These are phyloP conservation scores for Termitomyces sp. DNA, from an alignment of 768 basidiomycete genomes.

Conservation along the genomic window DNA sequence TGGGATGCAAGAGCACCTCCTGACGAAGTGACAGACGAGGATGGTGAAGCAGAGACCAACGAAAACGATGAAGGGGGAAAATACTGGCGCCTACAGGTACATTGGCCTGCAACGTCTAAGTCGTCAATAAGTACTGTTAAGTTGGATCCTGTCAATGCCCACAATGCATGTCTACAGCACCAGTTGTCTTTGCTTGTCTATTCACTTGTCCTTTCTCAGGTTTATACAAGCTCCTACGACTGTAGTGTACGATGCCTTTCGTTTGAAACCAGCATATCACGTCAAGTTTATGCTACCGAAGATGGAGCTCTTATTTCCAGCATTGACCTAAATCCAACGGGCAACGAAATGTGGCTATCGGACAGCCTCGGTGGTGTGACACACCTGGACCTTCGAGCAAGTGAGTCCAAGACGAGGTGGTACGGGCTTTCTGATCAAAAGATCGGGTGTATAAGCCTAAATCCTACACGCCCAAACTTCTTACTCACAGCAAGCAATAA, in stretches of 20 bases:
- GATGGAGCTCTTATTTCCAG: slow-evolving; percentile 56
- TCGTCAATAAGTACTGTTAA: slow-evolving; percentile 79
- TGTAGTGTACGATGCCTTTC: slow-evolving; percentile 70
- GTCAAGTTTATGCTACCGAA: slow-evolving; percentile 61
- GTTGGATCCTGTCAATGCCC: slow-evolving; percentile 69
- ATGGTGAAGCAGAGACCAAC: slow-evolving; percentile 37
- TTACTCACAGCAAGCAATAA: slow-evolving; percentile 75
- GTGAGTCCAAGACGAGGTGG: slow-evolving; percentile 46
- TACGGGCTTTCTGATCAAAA: slow-evolving; percentile 67
- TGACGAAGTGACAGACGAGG: slow-evolving; percentile 65
- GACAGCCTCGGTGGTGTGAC: slow-evolving; percentile 67
- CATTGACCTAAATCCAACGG: slow-evolving; percentile 61
- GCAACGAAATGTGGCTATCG: slow-evolving; percentile 82
- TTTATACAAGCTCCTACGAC: slow-evolving; percentile 82
- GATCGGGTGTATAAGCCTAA: slow-evolving; percentile 76
- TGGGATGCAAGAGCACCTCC: slow-evolving; percentile 77
- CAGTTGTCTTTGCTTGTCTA: not conserved
- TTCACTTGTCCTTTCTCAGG: slow-evolving; percentile 28
- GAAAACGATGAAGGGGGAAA: slow-evolving; percentile 57
- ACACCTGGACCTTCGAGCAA: slow-evolving; percentile 70
- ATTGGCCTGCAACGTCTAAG: slow-evolving; percentile 78
- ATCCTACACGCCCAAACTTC: slow-evolving; percentile 61
- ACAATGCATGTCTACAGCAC: slow-evolving; percentile 44
- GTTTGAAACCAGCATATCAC: slow-evolving; percentile 66
- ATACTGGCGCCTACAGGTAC: slow-evolving; percentile 74